These are phyloP conservation scores for Lasiodiplodia hormozganensis DNA, from an alignment of 2,329 filamentous ascomycete genomes.

Conservation along the genomic window DNA sequence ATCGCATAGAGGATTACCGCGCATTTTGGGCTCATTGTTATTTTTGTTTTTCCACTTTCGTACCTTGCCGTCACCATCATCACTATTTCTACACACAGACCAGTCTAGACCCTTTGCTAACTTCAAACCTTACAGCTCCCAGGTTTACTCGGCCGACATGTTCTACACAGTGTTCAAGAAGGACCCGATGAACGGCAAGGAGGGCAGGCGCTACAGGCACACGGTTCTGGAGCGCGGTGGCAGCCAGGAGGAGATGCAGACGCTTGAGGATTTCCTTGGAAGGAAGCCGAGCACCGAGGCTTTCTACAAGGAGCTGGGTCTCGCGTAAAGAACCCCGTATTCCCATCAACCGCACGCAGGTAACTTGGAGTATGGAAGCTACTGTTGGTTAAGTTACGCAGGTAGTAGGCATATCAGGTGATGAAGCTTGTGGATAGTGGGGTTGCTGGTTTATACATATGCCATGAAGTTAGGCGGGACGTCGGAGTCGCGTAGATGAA, in stretches of 20 bases:
- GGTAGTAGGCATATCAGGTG: too few relatives aligned
- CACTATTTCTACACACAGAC: not conserved
- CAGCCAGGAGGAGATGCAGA: constrained; percentile 80
- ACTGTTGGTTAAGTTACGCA: too few relatives aligned
- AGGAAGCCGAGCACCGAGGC: constrained; percentile 77
- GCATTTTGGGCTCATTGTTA: not conserved
- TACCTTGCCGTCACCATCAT: not conserved
- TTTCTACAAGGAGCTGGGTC: constrained; percentile 81
- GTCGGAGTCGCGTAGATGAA: too few relatives aligned
- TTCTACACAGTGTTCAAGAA: constrained; percentile 81
- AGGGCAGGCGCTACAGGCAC: constrained; percentile 78
- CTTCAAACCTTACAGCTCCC: constrained; percentile 56
- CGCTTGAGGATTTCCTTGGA: constrained; percentile 78
- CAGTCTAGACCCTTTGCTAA: not conserved
- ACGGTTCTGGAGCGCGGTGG: constrained; percentile 80
- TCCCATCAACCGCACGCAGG: too few relatives aligned
- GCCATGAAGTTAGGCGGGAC: too few relatives aligned
- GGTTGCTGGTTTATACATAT: too few relatives aligned
- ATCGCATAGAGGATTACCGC: not conserved
- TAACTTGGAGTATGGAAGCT: too few relatives aligned
- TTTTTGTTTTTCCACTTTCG: not conserved
- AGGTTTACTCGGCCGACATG: constrained; percentile 87
- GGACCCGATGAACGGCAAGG: constrained; percentile 76
- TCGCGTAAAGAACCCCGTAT: constrained; percentile 30
- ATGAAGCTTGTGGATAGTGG: too few relatives aligned